A percentile compares a stretch with the other conserved stretches of the same genome.
These are phyloP conservation scores for Fusarium vanettenii DNA, from an alignment of 2,329 filamentous ascomycete genomes.

Conservation along the genomic window DNA sequence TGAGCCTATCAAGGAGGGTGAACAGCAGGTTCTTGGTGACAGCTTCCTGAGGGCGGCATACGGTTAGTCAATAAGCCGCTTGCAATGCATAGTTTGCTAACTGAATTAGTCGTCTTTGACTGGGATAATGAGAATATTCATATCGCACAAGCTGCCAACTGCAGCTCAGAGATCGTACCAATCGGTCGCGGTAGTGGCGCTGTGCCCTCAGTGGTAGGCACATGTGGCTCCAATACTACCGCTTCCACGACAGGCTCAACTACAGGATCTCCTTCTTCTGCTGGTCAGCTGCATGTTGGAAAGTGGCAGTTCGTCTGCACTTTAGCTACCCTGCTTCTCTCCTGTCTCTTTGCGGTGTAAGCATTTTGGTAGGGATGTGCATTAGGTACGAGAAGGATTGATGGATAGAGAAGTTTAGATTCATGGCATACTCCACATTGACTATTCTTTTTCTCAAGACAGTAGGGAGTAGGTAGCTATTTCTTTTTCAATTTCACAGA, in stretches of 20 bases:
- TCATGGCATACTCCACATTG: too few relatives aligned
- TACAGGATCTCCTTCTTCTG: neutral
- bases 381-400: too few relatives aligned
- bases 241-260: neutral
- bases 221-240: slow-evolving; percentile 13
- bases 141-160: slow-evolving; percentile 44
- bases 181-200: slow-evolving; percentile 51
- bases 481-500: too few relatives aligned
- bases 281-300: neutral
- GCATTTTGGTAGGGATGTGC: too few relatives aligned
- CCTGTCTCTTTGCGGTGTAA: neutral
- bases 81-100: neutral
- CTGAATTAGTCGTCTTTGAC: slow-evolving; percentile 44
- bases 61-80: neutral
- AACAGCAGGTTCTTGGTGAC: slow-evolving; percentile 48
- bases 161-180: slow-evolving; percentile 44
- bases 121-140: slow-evolving; percentile 47
- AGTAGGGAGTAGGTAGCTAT: too few relatives aligned
- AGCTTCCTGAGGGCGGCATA: slow-evolving; percentile 54
- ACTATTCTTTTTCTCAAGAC: too few relatives aligned
- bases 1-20: slow-evolving; percentile 32
- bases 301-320: neutral
- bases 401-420: too few relatives aligned
- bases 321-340: neutral
- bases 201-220: slow-evolving; percentile 27